These are phyloP conservation scores for Fusarium poae DNA, from an alignment of 2,329 filamentous ascomycete genomes.

Conservation along the genomic window DNA sequence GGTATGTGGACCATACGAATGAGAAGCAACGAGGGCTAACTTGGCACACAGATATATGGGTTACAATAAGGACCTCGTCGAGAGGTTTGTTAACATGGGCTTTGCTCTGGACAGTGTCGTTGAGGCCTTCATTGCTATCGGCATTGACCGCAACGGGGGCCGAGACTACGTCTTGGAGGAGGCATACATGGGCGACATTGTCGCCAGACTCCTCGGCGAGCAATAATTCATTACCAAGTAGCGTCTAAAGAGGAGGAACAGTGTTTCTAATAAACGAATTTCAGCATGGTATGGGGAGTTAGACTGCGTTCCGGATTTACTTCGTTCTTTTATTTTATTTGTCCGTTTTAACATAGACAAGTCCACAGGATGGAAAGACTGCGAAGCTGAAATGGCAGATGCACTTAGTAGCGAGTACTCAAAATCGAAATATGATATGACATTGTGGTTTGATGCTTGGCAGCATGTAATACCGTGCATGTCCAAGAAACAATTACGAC, in stretches of 20 bases:
- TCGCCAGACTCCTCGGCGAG: constrained; percentile 85
- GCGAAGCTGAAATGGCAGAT: background rate
- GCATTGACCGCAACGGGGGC: constrained; percentile 82
- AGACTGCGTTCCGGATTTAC: constrained; percentile 16
- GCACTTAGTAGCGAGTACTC: background rate
- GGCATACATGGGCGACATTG: constrained; percentile 91
- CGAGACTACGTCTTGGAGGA: constrained; percentile 89
- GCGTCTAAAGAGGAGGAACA: constrained; percentile 14
- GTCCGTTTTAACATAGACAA: constrained; percentile 30
- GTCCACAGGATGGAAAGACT: constrained; percentile 11
- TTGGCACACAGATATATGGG: constrained; percentile 77
- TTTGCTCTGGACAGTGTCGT: constrained; percentile 91
- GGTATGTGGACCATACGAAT: constrained; percentile 47
- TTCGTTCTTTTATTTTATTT: constrained; percentile 6
- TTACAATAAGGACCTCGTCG: constrained; percentile 86
- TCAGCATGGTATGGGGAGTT: constrained; percentile 47
- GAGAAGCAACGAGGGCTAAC: background rate
- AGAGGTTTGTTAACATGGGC: constrained; percentile 90
- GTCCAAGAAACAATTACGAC: background rate
- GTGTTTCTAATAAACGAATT: constrained; percentile 16
- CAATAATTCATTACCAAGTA: constrained; percentile 57
- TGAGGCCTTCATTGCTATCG: constrained; percentile 82
- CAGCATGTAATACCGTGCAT: background rate
- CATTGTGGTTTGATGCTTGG: background rate
- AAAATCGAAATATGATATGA: background rate